Evolutionary conservation across 2,329 filamentous ascomycete species (phyloP).

Genomic region (Botryotinia calthae): DNA sequence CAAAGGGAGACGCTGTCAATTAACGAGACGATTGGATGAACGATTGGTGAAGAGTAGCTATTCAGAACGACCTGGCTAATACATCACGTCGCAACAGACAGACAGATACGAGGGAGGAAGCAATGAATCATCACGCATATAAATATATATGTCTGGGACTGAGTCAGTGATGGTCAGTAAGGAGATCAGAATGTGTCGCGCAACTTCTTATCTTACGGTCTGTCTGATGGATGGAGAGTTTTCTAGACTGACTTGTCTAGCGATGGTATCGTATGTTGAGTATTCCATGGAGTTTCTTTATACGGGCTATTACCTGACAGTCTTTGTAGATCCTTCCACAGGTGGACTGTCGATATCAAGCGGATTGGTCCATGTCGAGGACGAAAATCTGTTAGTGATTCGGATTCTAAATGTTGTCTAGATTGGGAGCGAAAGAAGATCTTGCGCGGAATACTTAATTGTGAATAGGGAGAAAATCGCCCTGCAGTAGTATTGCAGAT

Average conservation of each 20-base stretch:
- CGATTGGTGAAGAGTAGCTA: neutral
- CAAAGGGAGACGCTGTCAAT: fast-evolving
- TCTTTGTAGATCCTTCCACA: neutral
- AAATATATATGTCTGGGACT: neutral
- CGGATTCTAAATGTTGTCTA: neutral
- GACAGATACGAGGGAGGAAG: neutral
- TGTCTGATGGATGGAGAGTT: neutral
- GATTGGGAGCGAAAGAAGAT: neutral
- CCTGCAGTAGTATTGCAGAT: neutral
- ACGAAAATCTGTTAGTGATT: neutral
- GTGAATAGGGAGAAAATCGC: neutral
- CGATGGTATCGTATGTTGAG: neutral
- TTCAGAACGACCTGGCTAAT: neutral
- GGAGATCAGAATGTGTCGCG: neutral
- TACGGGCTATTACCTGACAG: neutral
- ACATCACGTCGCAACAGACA: neutral
- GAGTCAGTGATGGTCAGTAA: neutral
- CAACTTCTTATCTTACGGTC: too few relatives aligned
- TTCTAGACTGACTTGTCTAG: neutral
- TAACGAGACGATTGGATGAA: neutral
- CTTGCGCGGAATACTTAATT: neutral
- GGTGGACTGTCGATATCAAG: neutral
- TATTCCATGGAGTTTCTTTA: neutral
- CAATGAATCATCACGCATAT: neutral
- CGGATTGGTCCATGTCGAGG: neutral